Conservation (phyloP, 164 flowering plant genomes). For the Aristolochia contorta region DNA sequence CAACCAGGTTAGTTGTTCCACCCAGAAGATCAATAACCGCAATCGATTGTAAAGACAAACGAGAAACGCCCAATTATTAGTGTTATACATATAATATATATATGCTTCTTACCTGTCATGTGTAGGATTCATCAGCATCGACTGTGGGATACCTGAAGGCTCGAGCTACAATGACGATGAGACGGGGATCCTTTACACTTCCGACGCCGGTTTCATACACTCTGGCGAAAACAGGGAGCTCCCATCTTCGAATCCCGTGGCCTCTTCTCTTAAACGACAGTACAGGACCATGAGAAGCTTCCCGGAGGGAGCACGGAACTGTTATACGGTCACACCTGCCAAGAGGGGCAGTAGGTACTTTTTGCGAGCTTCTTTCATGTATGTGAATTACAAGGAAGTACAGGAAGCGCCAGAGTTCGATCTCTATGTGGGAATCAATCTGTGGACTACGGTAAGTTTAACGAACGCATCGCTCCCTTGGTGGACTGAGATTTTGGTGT, state of each 20-base stretch:
- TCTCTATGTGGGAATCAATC: slow-evolving; percentile 29
- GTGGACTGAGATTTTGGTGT: slow-evolving; percentile 20
- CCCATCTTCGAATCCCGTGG: background rate
- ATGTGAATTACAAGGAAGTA: slow-evolving; percentile 39
- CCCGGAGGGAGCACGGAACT: slow-evolving; percentile 6
- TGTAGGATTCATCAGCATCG: slow-evolving; percentile 2
- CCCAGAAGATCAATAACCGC: too few relatives aligned
- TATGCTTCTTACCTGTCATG: background rate
- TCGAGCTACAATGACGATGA: background rate
- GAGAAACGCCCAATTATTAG: too few relatives aligned
- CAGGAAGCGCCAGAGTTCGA: slow-evolving; percentile 26
- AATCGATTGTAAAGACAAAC: too few relatives aligned
- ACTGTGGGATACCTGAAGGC: background rate
- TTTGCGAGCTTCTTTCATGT: slow-evolving; percentile 37
- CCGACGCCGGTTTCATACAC: slow-evolving; percentile 2
- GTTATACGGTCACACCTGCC: slow-evolving; percentile 24
- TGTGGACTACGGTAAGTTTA: slow-evolving; percentile 20
- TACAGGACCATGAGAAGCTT: slow-evolving; percentile 5
- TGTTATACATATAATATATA: background rate
- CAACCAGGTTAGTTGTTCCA: too few relatives aligned
- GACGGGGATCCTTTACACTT: background rate
- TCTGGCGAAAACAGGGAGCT: background rate
- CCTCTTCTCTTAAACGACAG: background rate
- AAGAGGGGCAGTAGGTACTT: slow-evolving; percentile 15
- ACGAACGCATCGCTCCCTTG: background rate